A percentile compares a stretch with the other conserved stretches of the same genome.
Conservation (phyloP, 2,329 filamentous ascomycete genomes). For the Delphinella strobiligena region DNA sequence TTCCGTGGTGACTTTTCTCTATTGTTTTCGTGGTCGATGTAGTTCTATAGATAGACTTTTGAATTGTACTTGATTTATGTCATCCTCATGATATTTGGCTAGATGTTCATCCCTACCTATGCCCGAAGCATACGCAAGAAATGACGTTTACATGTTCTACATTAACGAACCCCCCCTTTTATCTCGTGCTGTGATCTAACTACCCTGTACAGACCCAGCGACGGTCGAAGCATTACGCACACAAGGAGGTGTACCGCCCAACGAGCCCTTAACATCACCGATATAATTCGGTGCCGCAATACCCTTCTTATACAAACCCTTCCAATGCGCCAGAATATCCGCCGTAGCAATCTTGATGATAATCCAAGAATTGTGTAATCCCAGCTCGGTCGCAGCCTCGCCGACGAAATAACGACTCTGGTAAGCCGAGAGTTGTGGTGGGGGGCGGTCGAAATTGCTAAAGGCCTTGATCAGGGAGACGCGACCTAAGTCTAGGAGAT, state of each 20-base stretch:
- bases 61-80: too few relatives aligned
- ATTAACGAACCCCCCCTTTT: too few relatives aligned
- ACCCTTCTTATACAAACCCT: background rate
- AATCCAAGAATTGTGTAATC: background rate
- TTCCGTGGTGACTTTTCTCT: too few relatives aligned
- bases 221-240: background rate
- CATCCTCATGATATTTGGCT: too few relatives aligned
- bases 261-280: background rate
- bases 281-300: background rate
- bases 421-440: constrained; percentile 1
- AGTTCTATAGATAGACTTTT: too few relatives aligned
- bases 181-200: too few relatives aligned
- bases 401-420: background rate
- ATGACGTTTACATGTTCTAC: background rate
- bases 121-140: background rate
- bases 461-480: constrained; percentile 1
- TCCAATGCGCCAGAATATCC: background rate
- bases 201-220: background rate
- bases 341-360: background rate
- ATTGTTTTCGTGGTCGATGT: too few relatives aligned
- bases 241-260: constrained; percentile 1
- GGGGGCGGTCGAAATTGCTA: constrained; percentile 2
- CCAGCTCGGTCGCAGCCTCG: constrained; percentile 1
- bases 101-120: background rate
- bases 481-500: background rate